phyloP scores from a whole-genome alignment of 257 asterid species.

The Cordia subcordata region DNA sequence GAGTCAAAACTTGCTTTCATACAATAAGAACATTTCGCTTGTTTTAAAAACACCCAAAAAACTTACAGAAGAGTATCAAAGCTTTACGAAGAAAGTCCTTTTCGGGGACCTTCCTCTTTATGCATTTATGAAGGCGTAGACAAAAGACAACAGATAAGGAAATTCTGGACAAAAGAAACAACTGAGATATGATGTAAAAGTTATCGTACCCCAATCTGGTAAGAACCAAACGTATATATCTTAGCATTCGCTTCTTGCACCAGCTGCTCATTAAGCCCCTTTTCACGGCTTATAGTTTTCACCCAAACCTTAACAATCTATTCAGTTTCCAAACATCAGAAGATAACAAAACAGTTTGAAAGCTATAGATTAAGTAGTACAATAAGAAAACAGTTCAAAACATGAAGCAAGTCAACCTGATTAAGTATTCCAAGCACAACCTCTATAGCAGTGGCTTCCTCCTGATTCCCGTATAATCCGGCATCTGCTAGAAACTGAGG shows the following conservation, averaged over 20 bases:
- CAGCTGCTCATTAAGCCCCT: slow-evolving; percentile 38
- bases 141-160: too few relatives aligned
- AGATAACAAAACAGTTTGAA: neutral
- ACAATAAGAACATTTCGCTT: too few relatives aligned
- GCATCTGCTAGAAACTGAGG: slow-evolving; percentile 76
- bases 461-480: slow-evolving; percentile 76
- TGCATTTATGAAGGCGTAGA: too few relatives aligned
- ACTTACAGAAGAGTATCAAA: too few relatives aligned
- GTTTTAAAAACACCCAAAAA: too few relatives aligned
- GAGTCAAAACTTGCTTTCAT: neutral
- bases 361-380: too few relatives aligned
- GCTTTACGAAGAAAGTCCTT: too few relatives aligned
- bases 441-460: slow-evolving; percentile 86
- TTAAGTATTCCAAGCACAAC: slow-evolving; percentile 95
- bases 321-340: slow-evolving; percentile 1
- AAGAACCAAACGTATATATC: slow-evolving; percentile 44
- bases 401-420: slow-evolving; percentile 52
- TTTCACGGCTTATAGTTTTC: slow-evolving; percentile 33
- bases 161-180: too few relatives aligned
- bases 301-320: slow-evolving; percentile 43
- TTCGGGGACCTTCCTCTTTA: too few relatives aligned
- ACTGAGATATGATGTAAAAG: neutral
- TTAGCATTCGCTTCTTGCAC: slow-evolving; percentile 43
- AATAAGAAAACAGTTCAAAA: too few relatives aligned
- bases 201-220: slow-evolving; percentile 35